phyloP scores from a whole-genome alignment of 768 basidiomycete genomes.

The Leccinum imitatum region DNA sequence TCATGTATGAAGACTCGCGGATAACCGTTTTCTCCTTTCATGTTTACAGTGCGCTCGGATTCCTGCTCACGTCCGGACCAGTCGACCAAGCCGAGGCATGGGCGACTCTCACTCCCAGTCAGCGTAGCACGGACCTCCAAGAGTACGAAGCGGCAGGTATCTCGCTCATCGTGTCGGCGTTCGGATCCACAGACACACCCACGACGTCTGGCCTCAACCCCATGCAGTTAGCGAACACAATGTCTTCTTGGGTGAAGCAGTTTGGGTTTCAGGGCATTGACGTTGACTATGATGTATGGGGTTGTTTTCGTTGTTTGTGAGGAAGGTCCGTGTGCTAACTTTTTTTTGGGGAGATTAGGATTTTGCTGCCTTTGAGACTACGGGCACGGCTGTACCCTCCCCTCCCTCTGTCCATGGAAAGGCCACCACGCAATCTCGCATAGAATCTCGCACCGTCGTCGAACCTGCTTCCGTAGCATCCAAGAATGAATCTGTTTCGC shows the following conservation, averaged over 20 bases:
- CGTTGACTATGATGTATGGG: slow-evolving; percentile 45
- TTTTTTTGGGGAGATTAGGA: slow-evolving; percentile 15
- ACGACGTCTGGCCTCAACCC: slow-evolving; percentile 33
- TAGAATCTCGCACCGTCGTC: slow-evolving; percentile 28
- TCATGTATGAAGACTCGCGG: background rate
- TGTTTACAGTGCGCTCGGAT: background rate
- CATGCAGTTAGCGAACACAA: slow-evolving; percentile 17
- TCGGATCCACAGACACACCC: slow-evolving; percentile 41
- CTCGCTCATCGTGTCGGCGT: slow-evolving; percentile 52
- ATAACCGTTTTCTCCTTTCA: background rate
- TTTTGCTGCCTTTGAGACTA: slow-evolving; percentile 23
- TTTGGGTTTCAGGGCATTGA: slow-evolving; percentile 50
- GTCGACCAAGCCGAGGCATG: slow-evolving; percentile 22
- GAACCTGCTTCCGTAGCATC: slow-evolving; percentile 9
- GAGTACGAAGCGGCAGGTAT: slow-evolving; percentile 54
- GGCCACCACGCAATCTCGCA: slow-evolving; percentile 5
- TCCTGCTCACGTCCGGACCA: background rate
- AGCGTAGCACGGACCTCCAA: slow-evolving; percentile 41
- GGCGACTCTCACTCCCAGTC: slow-evolving; percentile 34
- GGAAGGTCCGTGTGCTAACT: background rate
- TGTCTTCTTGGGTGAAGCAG: slow-evolving; percentile 45
- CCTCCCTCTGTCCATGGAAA: slow-evolving; percentile 50
- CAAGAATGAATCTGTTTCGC: slow-evolving; percentile 18
- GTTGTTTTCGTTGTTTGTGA: background rate
- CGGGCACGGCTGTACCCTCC: slow-evolving; percentile 39